Evolutionary conservation across 345 rosid genomes (phyloP).

Genomic region (Bretschneidera sinensis): DNA sequence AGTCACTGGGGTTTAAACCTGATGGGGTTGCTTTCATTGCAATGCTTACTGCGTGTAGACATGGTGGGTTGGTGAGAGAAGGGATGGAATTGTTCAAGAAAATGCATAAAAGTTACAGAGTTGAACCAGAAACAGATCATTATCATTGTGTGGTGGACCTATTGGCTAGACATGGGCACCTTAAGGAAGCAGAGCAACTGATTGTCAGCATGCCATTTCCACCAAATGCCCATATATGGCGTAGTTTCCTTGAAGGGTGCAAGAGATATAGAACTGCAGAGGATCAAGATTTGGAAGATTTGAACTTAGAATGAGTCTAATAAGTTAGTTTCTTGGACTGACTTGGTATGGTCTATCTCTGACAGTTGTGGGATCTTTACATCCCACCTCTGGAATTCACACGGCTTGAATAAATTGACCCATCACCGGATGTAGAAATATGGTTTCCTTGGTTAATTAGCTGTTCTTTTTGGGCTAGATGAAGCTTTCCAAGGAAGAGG

Average conservation of each 20-base stretch:
- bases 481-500: too few species aligned
- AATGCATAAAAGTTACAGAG: conserved; percentile 44
- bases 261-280: conserved; percentile 26
- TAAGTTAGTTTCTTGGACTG: neutral
- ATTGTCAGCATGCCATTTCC: conserved; percentile 68
- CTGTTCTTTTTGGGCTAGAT: too few species aligned
- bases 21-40: conserved; percentile 69
- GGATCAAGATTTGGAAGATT: neutral
- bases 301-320: neutral
- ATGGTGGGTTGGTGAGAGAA: conserved; percentile 65
- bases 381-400: neutral
- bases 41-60: conserved; percentile 67
- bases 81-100: conserved; percentile 61
- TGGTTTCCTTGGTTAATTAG: too few species aligned
- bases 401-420: too few species aligned
- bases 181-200: conserved; percentile 61
- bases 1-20: conserved; percentile 47
- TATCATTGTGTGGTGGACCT: conserved; percentile 71
- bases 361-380: neutral
- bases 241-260: conserved; percentile 72
- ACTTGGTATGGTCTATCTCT: neutral
- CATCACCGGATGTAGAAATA: too few species aligned
- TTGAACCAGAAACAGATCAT: conserved; percentile 71
- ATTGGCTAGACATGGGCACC: conserved; percentile 52
- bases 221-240: conserved; percentile 62